Conservation (phyloP, 306 rosid genomes). For the Dalbergia oliveri region DNA sequence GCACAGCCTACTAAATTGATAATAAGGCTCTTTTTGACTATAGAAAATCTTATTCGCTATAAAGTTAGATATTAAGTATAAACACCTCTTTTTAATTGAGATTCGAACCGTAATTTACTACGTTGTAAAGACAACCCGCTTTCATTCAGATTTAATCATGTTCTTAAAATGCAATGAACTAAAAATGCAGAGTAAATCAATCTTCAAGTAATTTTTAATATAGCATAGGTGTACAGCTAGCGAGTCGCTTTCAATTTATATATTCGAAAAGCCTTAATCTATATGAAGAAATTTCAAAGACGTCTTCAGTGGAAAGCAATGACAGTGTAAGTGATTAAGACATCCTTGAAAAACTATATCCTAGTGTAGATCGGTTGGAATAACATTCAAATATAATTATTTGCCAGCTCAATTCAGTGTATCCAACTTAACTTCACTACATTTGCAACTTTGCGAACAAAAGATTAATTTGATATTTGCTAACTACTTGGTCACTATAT, state of each 20-base stretch:
- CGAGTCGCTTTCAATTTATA: background rate
- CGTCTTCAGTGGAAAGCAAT: background rate
- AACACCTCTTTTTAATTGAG: too few species aligned
- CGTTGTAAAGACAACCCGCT: too few species aligned
- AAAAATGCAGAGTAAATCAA: background rate
- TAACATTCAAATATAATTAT: background rate
- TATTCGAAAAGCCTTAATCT: background rate
- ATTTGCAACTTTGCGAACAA: background rate
- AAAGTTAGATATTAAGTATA: too few species aligned
- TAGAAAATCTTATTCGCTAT: too few species aligned
- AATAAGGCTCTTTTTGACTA: too few species aligned
- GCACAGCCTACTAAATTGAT: too few species aligned
- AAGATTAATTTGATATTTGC: background rate
- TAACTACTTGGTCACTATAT: too few species aligned
- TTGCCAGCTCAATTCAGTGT: background rate
- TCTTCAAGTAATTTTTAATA: background rate
- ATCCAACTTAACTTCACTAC: background rate
- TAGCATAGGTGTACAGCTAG: background rate
- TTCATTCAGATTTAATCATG: too few species aligned
- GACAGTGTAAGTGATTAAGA: background rate
- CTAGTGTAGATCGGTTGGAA: background rate
- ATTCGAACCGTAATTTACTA: too few species aligned
- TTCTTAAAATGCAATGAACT: too few species aligned
- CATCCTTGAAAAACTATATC: background rate
- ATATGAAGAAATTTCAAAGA: slow-evolving; percentile 10